phyloP scores from a whole-genome alignment of 495 filamentous ascomycete species.

The Neurospora hispaniola region DNA sequence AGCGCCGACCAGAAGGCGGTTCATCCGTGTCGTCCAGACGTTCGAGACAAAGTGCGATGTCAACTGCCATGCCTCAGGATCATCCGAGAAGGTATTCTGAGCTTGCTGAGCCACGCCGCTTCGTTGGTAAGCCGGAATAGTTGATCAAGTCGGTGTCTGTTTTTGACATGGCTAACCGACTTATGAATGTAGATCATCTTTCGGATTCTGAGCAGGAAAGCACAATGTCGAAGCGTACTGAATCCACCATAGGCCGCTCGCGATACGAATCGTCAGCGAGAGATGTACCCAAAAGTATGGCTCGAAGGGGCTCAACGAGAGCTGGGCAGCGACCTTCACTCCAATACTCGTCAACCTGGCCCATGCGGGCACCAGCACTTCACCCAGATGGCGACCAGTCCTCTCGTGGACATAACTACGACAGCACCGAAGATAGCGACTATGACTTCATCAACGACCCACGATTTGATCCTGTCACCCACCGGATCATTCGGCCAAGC shows the following conservation, averaged over 20 bases:
- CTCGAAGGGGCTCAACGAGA: neutral
- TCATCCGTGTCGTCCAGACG: neutral
- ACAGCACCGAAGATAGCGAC: neutral
- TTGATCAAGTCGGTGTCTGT: neutral
- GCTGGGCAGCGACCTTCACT: neutral
- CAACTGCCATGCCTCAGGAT: neutral
- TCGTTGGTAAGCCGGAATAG: neutral
- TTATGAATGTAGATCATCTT: neutral
- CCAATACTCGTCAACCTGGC: neutral
- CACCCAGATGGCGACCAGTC: neutral
- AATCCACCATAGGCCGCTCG: neutral
- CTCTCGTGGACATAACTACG: neutral
- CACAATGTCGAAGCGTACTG: neutral
- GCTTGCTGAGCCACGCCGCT: neutral
- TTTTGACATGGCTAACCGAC: neutral
- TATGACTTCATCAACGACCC: neutral
- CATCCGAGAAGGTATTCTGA: neutral
- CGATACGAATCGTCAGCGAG: neutral
- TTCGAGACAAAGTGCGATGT: neutral
- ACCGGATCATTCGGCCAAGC: neutral
- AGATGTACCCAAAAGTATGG: neutral
- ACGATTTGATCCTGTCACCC: neutral
- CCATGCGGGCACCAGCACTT: neutral
- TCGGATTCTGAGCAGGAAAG: neutral
- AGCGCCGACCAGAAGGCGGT: neutral